Evolutionary conservation across 768 basidiomycete species (phyloP).

Genomic region (Mycena epipterygia): DNA sequence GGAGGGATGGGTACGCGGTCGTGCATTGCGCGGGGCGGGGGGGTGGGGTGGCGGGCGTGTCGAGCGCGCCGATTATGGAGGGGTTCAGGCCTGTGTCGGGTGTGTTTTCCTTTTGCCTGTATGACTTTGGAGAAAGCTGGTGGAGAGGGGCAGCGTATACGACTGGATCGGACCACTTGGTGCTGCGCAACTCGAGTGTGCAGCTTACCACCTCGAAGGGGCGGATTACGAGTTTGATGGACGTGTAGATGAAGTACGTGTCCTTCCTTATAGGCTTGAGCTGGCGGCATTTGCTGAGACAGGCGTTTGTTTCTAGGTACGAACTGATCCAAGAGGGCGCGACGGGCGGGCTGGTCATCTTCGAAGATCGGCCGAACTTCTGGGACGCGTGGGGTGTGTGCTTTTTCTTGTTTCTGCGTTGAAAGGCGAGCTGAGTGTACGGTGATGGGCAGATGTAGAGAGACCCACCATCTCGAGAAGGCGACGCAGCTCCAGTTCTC

Average conservation of each 20-base stretch:
- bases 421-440: not conserved
- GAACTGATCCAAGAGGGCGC: slow-evolving; percentile 83
- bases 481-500: slow-evolving; percentile 79
- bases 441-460: slow-evolving; percentile 80
- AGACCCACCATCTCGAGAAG: too few relatives aligned
- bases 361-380: slow-evolving; percentile 89
- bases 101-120: slow-evolving; percentile 41
- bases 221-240: slow-evolving; percentile 86
- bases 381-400: slow-evolving; percentile 89
- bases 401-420: not conserved
- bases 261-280: too few relatives aligned
- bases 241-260: slow-evolving; percentile 77
- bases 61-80: slow-evolving; percentile 53
- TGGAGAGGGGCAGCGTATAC: slow-evolving; percentile 62
- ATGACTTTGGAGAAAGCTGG: not conserved
- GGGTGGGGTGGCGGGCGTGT: slow-evolving; percentile 50
- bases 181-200: slow-evolving; percentile 78
- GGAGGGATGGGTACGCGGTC: slow-evolving; percentile 79
- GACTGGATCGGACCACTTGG: slow-evolving; percentile 76
- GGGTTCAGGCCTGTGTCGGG: slow-evolving; percentile 76
- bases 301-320: slow-evolving; percentile 62
- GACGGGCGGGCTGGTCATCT: slow-evolving; percentile 90
- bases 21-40: slow-evolving; percentile 66
- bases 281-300: too few relatives aligned
- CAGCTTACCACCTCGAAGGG: slow-evolving; percentile 86